Percentiles rank a stretch among this genome's conserved stretches.
Conservation (phyloP, 805 yeast genomes). For the Starmera amethionina region DNA sequence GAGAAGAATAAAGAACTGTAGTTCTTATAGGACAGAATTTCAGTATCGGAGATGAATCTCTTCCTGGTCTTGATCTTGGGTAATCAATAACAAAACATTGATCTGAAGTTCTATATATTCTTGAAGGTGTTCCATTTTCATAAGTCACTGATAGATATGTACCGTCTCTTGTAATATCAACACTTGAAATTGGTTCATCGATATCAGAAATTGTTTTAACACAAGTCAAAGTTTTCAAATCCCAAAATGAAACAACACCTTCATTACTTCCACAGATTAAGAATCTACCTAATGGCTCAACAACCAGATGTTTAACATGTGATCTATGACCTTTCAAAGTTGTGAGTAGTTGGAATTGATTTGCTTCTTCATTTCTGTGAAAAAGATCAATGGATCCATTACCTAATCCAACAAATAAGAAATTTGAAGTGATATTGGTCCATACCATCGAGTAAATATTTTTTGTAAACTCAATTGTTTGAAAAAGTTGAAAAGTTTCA, state of each 20-base stretch:
- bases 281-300: constrained; percentile 44
- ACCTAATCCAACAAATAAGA: constrained; percentile 36
- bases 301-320: constrained; percentile 32
- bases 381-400: constrained; percentile 32
- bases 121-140: constrained; percentile 30
- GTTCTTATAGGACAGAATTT: constrained; percentile 22
- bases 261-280: constrained; percentile 48
- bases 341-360: constrained; percentile 4
- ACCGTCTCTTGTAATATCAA: constrained; percentile 37
- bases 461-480: constrained; percentile 16
- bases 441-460: constrained; percentile 21
- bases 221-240: constrained; percentile 28
- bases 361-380: constrained; percentile 3
- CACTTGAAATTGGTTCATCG: constrained; percentile 32
- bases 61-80: constrained; percentile 10
- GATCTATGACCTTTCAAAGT: constrained; percentile 39
- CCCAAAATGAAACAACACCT: constrained; percentile 46
- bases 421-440: constrained; percentile 21
- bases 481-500: constrained; percentile 19
- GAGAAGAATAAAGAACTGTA: constrained; percentile 19
- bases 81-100: constrained; percentile 14
- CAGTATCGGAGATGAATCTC: constrained; percentile 16
- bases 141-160: constrained; percentile 32
- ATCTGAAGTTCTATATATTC: constrained; percentile 26
- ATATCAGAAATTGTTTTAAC: constrained; percentile 27